A percentile compares a stretch with the other conserved stretches of the same genome.
phyloP scores from a whole-genome alignment of 2,329 filamentous ascomycete species.

The Fusarium miscanthi region DNA sequence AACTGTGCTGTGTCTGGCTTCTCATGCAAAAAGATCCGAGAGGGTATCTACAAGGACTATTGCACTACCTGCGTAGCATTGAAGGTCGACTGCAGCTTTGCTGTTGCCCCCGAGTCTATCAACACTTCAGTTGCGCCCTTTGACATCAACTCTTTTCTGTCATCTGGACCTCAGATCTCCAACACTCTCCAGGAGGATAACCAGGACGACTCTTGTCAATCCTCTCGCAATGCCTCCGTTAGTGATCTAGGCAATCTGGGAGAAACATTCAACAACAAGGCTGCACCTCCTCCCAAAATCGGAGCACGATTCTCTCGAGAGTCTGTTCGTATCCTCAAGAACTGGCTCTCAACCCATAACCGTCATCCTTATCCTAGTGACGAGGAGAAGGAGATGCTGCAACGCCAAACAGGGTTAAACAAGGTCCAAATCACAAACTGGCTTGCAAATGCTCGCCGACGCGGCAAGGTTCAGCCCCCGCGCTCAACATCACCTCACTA shows the following conservation, averaged over 20 bases:
- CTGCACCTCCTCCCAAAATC: conserved; percentile 65
- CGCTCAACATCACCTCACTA: conserved; percentile 77
- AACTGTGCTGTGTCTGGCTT: conserved; percentile 65
- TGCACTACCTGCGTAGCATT: conserved; percentile 73
- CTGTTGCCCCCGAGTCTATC: conserved; percentile 50
- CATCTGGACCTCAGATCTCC: conserved; percentile 57
- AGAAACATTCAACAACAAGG: conserved; percentile 45
- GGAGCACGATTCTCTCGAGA: conserved; percentile 83
- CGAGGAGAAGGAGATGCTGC: conserved; percentile 83
- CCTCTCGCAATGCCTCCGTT: conserved; percentile 42
- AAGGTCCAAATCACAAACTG: conserved; percentile 90
- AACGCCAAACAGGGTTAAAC: conserved; percentile 81
- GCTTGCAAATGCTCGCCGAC: conserved; percentile 88
- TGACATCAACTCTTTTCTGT: conserved; percentile 59
- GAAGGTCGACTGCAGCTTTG: conserved; percentile 68
- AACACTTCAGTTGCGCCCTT: conserved; percentile 53
- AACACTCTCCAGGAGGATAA: conserved; percentile 47
- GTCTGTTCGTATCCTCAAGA: conserved; percentile 82
- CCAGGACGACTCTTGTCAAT: conserved; percentile 40
- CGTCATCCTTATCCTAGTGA: conserved; percentile 90
- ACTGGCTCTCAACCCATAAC: conserved; percentile 83
- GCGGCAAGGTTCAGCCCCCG: conserved; percentile 79
- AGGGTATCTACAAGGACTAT: conserved; percentile 69
- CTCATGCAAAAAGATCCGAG: conserved; percentile 69
- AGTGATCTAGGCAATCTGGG: conserved; percentile 46